Evolutionary conservation across 2,329 filamentous ascomycete species (phyloP), one percentile per base, ranked within the genome.

Genomic region (Cladobotryum mycophilum): DNA sequence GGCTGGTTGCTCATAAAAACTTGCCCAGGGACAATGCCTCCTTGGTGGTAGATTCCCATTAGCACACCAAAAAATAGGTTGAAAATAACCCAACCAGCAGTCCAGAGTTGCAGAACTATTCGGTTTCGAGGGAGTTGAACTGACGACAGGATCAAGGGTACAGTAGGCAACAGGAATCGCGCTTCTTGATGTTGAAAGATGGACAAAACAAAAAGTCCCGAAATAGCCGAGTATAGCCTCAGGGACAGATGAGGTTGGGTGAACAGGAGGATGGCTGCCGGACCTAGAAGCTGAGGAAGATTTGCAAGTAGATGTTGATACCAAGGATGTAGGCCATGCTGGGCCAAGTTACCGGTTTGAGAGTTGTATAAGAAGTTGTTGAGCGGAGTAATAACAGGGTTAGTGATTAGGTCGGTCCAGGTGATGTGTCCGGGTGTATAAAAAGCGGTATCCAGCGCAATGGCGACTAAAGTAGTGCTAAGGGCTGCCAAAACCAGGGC

Each of bases 31-130:
- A 92, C 77, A 22, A 91, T 80, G 41, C 88, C 88, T 25, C 85
- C 88, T 68, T 92, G 88, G 65, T 92, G 88, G 62, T 89, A 92
- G 4, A 81, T 72, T n/a, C 88, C 88, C 85, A 91, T 90, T 43
- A 92, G 65, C 0, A 85, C 62, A 4, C 86, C 87, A 3, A 90
- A 73, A 5, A 79, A 64, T 2, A 80, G 53, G 61, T 91, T 91
- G 67, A 90, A 90, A 15, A 76, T 60, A 45, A 89, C 70, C 87
- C 87, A 91, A 2, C 72, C 62, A 0, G 65, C 73, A 4, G 80
- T 68, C 82, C 85, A 86, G 2, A 72, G 55, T n/a, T 73, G 74
- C 22, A 78, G 59, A 2, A 75, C 56, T 9, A 64, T 72, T 37
- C 74, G 67, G 20, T 72, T 78, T 53, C 70, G 80, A 0, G 87